Percentiles rank a stretch among this genome's conserved stretches.
Conservation (phyloP, 2,329 filamentous ascomycete species). For the Cladorrhinum sp. region DNA sequence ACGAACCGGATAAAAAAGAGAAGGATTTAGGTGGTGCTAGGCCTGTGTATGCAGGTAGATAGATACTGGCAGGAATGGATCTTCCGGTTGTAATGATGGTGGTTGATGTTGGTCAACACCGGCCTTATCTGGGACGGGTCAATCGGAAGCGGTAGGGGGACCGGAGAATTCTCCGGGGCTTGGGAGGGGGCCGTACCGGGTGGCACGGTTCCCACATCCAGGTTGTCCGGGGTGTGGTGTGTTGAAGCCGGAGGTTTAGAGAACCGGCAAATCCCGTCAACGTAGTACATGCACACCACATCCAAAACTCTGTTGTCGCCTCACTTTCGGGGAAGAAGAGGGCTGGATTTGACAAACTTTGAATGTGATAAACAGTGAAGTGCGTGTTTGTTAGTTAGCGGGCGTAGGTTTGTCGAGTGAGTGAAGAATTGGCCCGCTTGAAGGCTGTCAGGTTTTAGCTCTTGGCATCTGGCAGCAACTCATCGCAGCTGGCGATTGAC, state of each 20-base stretch:
- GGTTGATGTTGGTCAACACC: neutral
- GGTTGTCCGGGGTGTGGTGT: too few relatives aligned
- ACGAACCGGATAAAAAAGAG: neutral
- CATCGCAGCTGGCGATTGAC: neutral
- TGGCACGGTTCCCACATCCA: neutral
- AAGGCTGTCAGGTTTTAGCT: neutral
- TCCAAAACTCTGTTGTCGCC: too few relatives aligned
- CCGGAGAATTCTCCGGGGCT: neutral
- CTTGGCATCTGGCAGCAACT: conserved; percentile 6
- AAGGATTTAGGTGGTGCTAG: neutral
- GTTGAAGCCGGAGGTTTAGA: too few relatives aligned
- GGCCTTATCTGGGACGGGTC: neutral
- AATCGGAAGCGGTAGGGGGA: neutral
- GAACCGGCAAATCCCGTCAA: too few relatives aligned
- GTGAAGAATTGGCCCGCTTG: neutral
- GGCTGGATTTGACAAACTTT: too few relatives aligned
- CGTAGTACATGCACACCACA: too few relatives aligned
- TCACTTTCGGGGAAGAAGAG: too few relatives aligned
- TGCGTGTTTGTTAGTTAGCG: too few relatives aligned
- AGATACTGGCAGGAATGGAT: neutral
- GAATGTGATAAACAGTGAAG: too few relatives aligned
- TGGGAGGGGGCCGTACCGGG: neutral
- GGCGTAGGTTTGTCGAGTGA: neutral
- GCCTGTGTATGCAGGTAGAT: too few relatives aligned
- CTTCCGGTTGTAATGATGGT: neutral